phyloP scores from a whole-genome alignment of 2,329 filamentous ascomycete species.

The Lecanicillium sp. region DNA sequence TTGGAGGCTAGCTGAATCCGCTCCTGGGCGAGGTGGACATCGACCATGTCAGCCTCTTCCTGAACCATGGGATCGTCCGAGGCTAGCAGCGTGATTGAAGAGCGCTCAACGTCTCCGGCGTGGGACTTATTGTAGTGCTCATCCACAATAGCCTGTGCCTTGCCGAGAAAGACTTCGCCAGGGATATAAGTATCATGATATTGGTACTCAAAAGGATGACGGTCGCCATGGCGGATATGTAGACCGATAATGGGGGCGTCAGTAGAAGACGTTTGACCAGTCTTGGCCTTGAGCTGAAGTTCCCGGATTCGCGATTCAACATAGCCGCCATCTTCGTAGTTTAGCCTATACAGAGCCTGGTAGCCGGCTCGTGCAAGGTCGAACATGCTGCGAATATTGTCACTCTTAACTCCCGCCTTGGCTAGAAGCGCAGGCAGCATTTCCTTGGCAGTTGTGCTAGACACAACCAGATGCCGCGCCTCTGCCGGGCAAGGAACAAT shows the following conservation, averaged over 20 bases:
- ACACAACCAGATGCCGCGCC: conserved; percentile 68
- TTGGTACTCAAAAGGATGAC: conserved; percentile 68
- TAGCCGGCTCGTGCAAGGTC: conserved; percentile 62
- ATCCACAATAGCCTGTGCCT: conserved; percentile 48
- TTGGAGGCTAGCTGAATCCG: conserved; percentile 70
- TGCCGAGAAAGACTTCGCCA: conserved; percentile 56
- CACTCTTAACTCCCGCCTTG: conserved; percentile 19
- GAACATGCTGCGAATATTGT: conserved; percentile 42
- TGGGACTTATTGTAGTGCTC: conserved; percentile 35
- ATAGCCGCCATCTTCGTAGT: conserved; percentile 57
- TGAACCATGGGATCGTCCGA: conserved; percentile 78
- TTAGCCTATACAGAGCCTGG: conserved; percentile 65
- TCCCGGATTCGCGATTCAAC: conserved; percentile 50
- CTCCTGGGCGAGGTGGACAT: conserved; percentile 59
- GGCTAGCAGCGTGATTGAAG: conserved; percentile 55
- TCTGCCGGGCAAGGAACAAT: conserved; percentile 74
- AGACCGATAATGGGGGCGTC: conserved; percentile 49
- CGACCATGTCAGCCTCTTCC: conserved; percentile 52
- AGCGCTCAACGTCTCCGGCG: conserved; percentile 27
- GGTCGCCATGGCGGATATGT: conserved; percentile 74
- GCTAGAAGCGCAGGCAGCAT: conserved; percentile 51
- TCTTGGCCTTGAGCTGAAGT: conserved; percentile 40
- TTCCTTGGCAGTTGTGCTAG: conserved; percentile 56
- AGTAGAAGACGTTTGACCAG: conserved; percentile 32
- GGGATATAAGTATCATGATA: conserved; percentile 75